Evolutionary conservation across 2,329 filamentous ascomycete species (phyloP), one percentile per base, ranked within the genome.

Genomic region (Xylariales sp.): DNA sequence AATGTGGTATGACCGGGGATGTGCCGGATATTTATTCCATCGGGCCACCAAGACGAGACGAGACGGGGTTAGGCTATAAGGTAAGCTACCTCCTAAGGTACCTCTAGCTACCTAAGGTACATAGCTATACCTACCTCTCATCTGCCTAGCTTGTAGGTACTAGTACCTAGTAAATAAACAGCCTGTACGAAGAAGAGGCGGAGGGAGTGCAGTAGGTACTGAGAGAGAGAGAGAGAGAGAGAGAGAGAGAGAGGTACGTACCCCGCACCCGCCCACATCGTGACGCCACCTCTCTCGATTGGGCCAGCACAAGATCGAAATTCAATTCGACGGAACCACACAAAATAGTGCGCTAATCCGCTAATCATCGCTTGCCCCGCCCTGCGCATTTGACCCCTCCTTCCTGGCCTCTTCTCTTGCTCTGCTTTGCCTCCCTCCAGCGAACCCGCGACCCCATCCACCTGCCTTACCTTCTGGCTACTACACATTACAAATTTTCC

Each of bases 401-500:
- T 65, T 61, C 45, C 36, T 23, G 23, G 30, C 30, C 32, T 36
- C 45, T 54, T 41, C 43, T 45, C 54, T 48, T 28, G 34, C 39
- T 10, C 46, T 52, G 18, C 18, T n/a, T 16, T 12, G 14, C 16
- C 16, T 6, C 23, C 4, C 32, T 16, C 30, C 39, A 8, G 10
- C 34, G 16, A 28, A 10, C 36, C 36, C 8, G 8, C 23, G 23
- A 23, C 36, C 12, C 36, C 36, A 41, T 41, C 36, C 5, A 10
- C 10, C 10, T 12, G 10, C 12, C 39, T 12, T 4, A 14, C 39
- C 36, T 39, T 10, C 18, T 30, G 10, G 9, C 48, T 18, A 3
- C 48, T 56, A 56, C 67, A 65, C 65, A 53, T 71, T 71, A 71
- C 69, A 71, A 71, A 69, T 67, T 69, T 69, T 69, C 69, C 64